phyloP scores from a whole-genome alignment of 768 basidiomycete genomes.

The Amanita exitialis region DNA sequence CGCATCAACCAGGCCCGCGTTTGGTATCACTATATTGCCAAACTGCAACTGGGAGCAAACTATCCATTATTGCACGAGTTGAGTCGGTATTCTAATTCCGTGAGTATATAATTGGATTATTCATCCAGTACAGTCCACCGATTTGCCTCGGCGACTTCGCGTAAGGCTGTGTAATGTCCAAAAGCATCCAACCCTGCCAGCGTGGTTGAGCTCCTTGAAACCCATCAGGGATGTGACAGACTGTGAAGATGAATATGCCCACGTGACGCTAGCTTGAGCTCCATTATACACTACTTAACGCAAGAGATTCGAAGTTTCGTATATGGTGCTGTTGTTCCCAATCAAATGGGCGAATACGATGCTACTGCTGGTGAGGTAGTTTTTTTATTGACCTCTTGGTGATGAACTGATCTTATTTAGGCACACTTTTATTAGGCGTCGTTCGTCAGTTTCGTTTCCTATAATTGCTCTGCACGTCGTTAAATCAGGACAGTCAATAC shows the following conservation, averaged over 20 bases:
- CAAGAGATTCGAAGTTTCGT: not conserved
- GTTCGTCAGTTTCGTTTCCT: not conserved
- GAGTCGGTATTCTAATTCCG: no score
- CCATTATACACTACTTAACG: not conserved
- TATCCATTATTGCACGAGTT: no score
- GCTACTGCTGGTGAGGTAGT: not conserved
- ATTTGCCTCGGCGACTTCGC: not conserved
- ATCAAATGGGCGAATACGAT: not conserved
- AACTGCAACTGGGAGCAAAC: no score
- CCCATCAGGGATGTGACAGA: no score
- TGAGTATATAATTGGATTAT: no score
- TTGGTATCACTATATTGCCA: no score
- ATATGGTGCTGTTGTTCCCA: not conserved
- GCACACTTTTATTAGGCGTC: not conserved
- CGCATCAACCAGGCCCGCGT: no score
- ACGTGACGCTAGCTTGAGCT: not conserved
- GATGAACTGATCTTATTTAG: not conserved
- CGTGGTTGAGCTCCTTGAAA: no score
- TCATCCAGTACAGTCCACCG: no score
- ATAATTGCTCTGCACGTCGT: not conserved
- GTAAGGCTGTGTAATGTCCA: not conserved
- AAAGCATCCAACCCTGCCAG: no score
- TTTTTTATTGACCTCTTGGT: not conserved
- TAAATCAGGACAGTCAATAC: constrained; percentile 6
- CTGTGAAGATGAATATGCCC: no score